Conservation (phyloP, 495 filamentous ascomycete genomes). For the Trichoderma reesei region DNA sequence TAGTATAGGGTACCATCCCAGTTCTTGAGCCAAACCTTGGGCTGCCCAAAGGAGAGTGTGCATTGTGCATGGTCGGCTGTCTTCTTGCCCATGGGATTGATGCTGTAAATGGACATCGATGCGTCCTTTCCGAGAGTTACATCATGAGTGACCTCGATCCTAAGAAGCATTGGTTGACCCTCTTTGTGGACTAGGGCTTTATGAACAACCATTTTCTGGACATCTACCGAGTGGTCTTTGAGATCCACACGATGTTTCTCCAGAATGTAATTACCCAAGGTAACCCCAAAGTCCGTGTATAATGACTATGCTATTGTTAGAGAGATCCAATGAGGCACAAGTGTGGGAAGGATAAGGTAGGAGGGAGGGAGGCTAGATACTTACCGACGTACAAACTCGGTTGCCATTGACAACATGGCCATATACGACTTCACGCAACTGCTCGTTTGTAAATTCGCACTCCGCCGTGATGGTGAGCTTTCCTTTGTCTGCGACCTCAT, state of each 20-base stretch:
- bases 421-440: background rate
- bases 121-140: background rate
- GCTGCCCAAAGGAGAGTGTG: constrained; percentile 37
- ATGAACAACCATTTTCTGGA: background rate
- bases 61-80: constrained; percentile 23
- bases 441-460: background rate
- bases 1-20: constrained; percentile 16
- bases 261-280: background rate
- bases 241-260: background rate
- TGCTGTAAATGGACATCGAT: background rate
- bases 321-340: background rate
- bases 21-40: constrained; percentile 15
- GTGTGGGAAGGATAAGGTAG: too few relatives aligned
- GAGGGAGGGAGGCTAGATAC: background rate
- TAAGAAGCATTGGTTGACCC: background rate
- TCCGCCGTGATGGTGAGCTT: background rate
- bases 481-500: background rate
- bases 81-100: background rate
- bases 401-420: background rate
- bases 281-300: background rate
- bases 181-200: background rate
- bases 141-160: background rate
- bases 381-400: background rate
- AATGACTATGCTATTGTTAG: background rate
- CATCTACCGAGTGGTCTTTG: background rate